These are phyloP conservation scores for Chlamydomonas reinhardtii DNA, from an alignment of 163 green algal species.

Conservation along the genomic window DNA sequence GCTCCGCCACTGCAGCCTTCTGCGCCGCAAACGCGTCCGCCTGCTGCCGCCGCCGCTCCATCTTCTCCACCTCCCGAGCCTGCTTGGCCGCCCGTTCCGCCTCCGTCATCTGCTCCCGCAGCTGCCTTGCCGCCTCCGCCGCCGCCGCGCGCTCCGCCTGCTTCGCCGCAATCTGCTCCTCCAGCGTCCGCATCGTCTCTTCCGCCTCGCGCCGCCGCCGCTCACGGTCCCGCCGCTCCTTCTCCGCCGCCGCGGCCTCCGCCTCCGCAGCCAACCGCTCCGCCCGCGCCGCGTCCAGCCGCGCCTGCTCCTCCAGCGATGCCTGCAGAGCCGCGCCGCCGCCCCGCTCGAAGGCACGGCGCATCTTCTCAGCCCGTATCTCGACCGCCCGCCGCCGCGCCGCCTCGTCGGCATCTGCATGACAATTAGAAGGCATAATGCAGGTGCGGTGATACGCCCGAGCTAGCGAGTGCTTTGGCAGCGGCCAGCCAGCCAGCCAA, in stretches of 20 bases:
- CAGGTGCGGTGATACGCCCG: no score
- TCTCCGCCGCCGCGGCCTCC: slow-evolving; percentile 1
- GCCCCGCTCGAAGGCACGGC: slow-evolving; percentile 17
- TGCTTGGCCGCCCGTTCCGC: neutral
- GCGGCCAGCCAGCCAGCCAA: no score
- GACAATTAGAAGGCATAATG: no score
- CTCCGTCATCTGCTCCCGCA: neutral
- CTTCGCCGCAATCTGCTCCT: slow-evolving; percentile 16
- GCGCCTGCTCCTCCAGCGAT: slow-evolving; percentile 22
- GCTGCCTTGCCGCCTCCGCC: slow-evolving; percentile 1
- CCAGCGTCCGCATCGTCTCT: slow-evolving; percentile 11
- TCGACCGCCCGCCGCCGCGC: slow-evolving; percentile 14
- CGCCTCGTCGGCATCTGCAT: slow-evolving; percentile 33
- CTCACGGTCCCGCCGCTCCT: slow-evolving; percentile 1
- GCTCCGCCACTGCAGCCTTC: slow-evolving; percentile 33
- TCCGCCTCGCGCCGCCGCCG: neutral
- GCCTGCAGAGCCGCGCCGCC: slow-evolving; percentile 36
- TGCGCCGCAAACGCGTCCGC: slow-evolving; percentile 7
- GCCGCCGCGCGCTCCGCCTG: slow-evolving; percentile 3
- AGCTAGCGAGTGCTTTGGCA: no score
- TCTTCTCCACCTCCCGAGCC: neutral
- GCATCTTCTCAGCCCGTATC: slow-evolving; percentile 36
- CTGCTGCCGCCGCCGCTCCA: neutral
- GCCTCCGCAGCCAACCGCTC: slow-evolving; percentile 19
- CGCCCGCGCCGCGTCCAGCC: neutral